A percentile compares a stretch with the other conserved stretches of the same genome.
Conservation (phyloP, 2,329 filamentous ascomycete genomes). For the Phialophora tarda region DNA sequence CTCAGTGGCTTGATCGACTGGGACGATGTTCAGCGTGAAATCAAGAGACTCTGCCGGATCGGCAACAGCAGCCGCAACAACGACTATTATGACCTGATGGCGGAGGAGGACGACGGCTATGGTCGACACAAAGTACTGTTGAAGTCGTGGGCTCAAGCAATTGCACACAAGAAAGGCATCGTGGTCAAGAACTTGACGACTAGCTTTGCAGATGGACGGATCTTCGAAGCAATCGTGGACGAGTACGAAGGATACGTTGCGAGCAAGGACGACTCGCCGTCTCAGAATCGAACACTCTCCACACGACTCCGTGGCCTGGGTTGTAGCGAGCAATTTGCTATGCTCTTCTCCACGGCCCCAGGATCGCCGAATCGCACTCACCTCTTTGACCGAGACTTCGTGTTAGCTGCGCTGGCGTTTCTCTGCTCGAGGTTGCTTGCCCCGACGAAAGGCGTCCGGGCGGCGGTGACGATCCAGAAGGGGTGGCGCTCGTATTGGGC, state of each 20-base stretch:
- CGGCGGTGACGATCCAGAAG: constrained; percentile 60
- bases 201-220: constrained; percentile 60
- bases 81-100: constrained; percentile 37
- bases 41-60: constrained; percentile 48
- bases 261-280: not conserved
- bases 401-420: constrained; percentile 63
- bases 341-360: constrained; percentile 28
- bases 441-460: constrained; percentile 55
- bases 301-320: constrained; percentile 33
- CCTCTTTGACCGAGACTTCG: constrained; percentile 62
- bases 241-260: constrained; percentile 56
- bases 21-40: constrained; percentile 60
- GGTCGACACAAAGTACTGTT: constrained; percentile 50
- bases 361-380: constrained; percentile 36
- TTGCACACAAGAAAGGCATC: constrained; percentile 55
- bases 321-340: constrained; percentile 38
- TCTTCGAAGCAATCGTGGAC: constrained; percentile 62
- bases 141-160: constrained; percentile 60
- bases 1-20: constrained; percentile 61
- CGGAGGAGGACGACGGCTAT: constrained; percentile 43
- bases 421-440: constrained; percentile 64
- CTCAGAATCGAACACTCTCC: constrained; percentile 12
- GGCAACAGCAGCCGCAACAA: constrained; percentile 34
- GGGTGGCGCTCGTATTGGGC: constrained; percentile 51
- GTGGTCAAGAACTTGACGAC: constrained; percentile 62